phyloP scores from a whole-genome alignment of 306 rosid genomes.

The Cucurbita maxima region DNA sequence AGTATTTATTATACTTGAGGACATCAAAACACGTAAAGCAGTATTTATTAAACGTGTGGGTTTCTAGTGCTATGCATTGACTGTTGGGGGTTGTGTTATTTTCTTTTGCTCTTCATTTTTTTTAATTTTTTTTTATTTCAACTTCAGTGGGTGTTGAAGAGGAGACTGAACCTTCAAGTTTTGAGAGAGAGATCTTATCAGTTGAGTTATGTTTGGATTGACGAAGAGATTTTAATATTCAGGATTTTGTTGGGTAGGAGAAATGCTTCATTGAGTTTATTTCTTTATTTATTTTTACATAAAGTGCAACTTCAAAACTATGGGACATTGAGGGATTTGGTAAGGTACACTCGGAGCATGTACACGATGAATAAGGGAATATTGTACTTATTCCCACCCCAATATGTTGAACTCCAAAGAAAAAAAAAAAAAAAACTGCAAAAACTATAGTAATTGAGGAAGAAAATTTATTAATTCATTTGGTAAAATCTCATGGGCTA shows the following conservation, averaged over 20 bases:
- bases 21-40: not conserved
- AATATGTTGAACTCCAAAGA: not conserved
- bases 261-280: not conserved
- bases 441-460: not conserved
- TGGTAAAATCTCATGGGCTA: not conserved
- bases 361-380: not conserved
- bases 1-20: conserved; percentile 1
- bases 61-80: not conserved
- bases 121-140: not conserved
- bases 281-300: not conserved
- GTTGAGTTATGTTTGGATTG: not conserved
- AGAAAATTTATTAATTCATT: not conserved
- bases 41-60: not conserved
- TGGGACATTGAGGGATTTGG: not conserved
- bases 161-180: not conserved
- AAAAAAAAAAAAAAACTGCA: not conserved
- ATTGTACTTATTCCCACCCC: not conserved
- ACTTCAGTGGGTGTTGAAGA: not conserved
- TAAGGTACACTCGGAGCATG: not conserved
- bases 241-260: not conserved
- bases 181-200: not conserved
- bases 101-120: not conserved
- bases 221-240: not conserved
- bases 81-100: not conserved
- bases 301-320: not conserved